Conservation (phyloP, 139 green algal species). For the Trebouxia sp. region DNA sequence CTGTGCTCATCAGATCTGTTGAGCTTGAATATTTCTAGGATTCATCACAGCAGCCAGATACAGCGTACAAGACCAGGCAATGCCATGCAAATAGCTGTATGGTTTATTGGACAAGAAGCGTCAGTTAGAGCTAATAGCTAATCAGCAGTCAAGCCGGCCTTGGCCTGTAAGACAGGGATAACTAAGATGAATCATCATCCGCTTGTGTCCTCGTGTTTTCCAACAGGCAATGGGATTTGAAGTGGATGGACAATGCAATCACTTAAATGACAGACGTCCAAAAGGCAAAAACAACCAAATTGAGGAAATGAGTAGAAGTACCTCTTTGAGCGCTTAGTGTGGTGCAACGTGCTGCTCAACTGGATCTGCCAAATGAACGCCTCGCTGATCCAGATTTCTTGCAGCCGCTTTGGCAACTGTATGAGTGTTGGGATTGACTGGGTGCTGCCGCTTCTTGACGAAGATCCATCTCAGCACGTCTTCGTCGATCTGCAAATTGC, state of each 20-base stretch:
- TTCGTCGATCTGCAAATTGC: conserved; percentile 67
- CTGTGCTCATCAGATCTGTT: conserved; percentile 69
- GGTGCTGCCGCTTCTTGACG: conserved; percentile 51
- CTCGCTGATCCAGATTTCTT: background rate
- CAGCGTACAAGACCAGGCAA: background rate
- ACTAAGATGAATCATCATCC: conserved; percentile 47
- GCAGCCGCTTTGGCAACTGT: conserved; percentile 36
- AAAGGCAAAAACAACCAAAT: background rate
- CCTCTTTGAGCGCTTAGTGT: background rate
- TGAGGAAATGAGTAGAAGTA: background rate
- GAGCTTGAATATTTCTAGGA: conserved; percentile 73
- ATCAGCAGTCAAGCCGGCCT: conserved; percentile 58
- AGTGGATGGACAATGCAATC: too few relatives aligned
- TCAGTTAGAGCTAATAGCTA: conserved; percentile 84
- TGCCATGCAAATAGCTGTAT: too few relatives aligned
- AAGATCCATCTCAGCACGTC: conserved; percentile 71
- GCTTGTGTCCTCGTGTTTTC: background rate
- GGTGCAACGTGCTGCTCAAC: background rate
- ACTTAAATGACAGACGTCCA: background rate
- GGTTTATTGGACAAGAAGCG: too few relatives aligned
- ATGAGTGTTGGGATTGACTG: conserved; percentile 40
- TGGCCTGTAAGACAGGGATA: conserved; percentile 79
- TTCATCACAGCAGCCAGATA: conserved; percentile 54
- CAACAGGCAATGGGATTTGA: background rate
- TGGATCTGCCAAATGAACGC: background rate